Percentiles rank a stretch among this genome's conserved stretches.
phyloP scores from a whole-genome alignment of 176 grass and related monocot species.

The Paspalum notatum region DNA sequence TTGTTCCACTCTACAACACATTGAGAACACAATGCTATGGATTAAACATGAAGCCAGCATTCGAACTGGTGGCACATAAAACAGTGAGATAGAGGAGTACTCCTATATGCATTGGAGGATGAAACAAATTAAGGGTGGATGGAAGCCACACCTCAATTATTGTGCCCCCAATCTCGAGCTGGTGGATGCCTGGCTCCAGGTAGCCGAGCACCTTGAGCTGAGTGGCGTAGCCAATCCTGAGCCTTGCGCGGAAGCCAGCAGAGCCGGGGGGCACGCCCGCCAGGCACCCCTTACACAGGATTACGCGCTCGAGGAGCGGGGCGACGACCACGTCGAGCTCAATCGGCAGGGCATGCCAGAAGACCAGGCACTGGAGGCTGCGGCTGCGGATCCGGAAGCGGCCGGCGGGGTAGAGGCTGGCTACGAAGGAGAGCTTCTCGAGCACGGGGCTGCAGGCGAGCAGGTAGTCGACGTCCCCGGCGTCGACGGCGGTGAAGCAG shows the following conservation, averaged over 20 bases:
- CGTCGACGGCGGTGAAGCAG: not conserved
- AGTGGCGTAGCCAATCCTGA: constrained; percentile 35
- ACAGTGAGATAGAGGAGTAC: too few species aligned
- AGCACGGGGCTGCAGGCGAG: constrained; percentile 46
- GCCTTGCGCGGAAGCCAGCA: not conserved
- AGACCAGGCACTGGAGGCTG: constrained; percentile 34
- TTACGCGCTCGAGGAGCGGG: constrained; percentile 41
- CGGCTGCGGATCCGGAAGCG: constrained; percentile 14
- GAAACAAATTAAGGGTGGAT: not conserved
- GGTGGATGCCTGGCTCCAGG: constrained; percentile 34
- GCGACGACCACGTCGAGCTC: constrained; percentile 29
- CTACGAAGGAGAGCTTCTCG: constrained; percentile 39
- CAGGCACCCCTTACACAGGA: constrained; percentile 17
- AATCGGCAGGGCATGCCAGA: not conserved
- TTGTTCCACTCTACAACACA: constrained; percentile 35
- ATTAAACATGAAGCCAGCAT: not conserved
- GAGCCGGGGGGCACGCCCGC: too few species aligned
- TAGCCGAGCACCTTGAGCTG: constrained; percentile 47
- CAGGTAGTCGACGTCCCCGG: constrained; percentile 28
- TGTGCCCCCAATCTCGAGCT: constrained; percentile 32
- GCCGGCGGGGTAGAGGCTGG: rapidly evolving
- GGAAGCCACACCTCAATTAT: constrained; percentile 29
- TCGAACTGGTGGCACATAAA: not conserved
- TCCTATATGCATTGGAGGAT: not conserved
- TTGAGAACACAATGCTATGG: not conserved